Conservation (phyloP, 2,329 filamentous ascomycete species). For the Endothia cerciana region DNA sequence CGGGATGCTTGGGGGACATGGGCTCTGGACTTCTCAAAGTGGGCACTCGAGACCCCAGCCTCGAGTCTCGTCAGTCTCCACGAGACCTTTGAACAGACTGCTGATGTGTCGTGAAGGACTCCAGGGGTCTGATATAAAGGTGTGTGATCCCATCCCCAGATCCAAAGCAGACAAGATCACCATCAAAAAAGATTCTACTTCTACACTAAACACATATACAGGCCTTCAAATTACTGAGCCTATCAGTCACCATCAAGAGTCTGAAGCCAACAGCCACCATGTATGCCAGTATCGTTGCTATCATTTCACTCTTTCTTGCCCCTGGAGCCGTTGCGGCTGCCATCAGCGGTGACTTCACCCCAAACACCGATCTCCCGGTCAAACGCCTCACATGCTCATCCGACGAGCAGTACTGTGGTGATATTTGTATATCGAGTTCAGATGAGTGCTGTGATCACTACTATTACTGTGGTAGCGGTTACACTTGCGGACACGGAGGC, state of each 20-base stretch:
- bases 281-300: not conserved
- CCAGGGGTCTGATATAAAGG: not conserved
- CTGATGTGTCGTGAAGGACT: no score
- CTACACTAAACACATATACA: not conserved
- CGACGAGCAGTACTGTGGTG: conserved; percentile 12
- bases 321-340: not conserved
- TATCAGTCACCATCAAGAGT: not conserved
- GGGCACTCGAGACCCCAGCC: no score
- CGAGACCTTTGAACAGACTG: no score
- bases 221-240: not conserved
- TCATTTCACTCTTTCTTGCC: not conserved
- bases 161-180: not conserved
- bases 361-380: not conserved
- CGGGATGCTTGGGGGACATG: not conserved
- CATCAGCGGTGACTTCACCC: not conserved
- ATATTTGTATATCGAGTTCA: conserved; percentile 13
- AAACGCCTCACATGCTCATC: conserved; percentile 6
- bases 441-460: conserved; percentile 14
- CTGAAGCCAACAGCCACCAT: not conserved
- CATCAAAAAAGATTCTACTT: not conserved
- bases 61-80: no score
- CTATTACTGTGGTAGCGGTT: conserved; percentile 11
- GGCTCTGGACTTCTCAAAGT: no score
- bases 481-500: conserved; percentile 9
- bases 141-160: not conserved